Conservation (phyloP, 2,329 filamentous ascomycete species). For the Fusarium pseudograminearum region DNA sequence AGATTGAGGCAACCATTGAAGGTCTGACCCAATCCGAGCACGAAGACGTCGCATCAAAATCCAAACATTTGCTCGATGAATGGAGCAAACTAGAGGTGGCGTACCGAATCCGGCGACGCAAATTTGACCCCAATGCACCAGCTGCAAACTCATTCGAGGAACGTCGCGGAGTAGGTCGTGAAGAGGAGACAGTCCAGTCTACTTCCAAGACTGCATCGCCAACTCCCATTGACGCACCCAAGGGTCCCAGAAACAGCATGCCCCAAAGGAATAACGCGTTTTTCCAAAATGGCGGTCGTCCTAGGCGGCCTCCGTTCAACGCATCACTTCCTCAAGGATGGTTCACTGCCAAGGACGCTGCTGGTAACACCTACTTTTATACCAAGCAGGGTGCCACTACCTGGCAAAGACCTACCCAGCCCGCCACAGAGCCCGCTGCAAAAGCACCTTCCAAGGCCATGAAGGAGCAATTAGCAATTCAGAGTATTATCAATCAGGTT, state of each 20-base stretch:
- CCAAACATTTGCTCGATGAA: constrained; percentile 78
- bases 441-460: constrained; percentile 74
- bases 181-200: constrained; percentile 55
- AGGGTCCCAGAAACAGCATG: constrained; percentile 70
- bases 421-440: constrained; percentile 72
- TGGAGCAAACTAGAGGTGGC: constrained; percentile 92
- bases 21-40: constrained; percentile 76
- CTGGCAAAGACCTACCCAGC: constrained; percentile 81
- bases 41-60: constrained; percentile 78
- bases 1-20: constrained; percentile 87
- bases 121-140: constrained; percentile 76
- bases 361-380: constrained; percentile 87
- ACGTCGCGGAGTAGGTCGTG: constrained; percentile 66
- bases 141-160: constrained; percentile 70
- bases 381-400: constrained; percentile 80
- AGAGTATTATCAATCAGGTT: constrained; percentile 87
- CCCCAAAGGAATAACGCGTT: constrained; percentile 66
- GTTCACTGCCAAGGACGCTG: constrained; percentile 79
- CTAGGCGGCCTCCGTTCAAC: constrained; percentile 67
- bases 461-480: constrained; percentile 77
- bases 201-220: constrained; percentile 58
- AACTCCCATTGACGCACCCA: constrained; percentile 65
- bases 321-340: constrained; percentile 82
- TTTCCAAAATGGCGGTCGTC: constrained; percentile 60
- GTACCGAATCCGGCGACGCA: constrained; percentile 93